A percentile compares a stretch with the other conserved stretches of the same genome.
These are phyloP conservation scores for Hypoxylon fragiforme DNA, from an alignment of 495 filamentous ascomycete genomes.

Conservation along the genomic window DNA sequence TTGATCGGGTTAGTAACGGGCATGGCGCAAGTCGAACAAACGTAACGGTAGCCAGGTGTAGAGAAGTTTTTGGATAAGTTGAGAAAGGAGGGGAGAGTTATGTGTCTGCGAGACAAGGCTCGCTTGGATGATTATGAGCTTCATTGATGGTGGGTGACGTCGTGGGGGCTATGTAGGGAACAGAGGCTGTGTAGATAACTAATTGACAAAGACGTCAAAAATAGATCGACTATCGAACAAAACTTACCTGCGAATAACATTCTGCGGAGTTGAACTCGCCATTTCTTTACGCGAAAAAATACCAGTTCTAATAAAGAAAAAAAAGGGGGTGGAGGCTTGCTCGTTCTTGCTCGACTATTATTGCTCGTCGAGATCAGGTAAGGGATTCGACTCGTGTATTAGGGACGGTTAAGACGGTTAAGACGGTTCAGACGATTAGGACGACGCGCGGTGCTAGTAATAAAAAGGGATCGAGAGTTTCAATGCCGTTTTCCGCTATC, in stretches of 20 bases:
- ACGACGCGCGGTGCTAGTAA: conserved; percentile 23
- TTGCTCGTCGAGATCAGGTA: conserved; percentile 14
- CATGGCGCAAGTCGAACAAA: not conserved
- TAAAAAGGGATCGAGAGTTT: conserved; percentile 10
- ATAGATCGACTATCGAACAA: conserved; percentile 19
- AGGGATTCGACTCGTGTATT: too few relatives aligned
- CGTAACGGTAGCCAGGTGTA: not conserved
- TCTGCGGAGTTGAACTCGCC: conserved; percentile 38
- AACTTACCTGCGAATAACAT: conserved; percentile 48
- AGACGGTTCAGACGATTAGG: too few relatives aligned
- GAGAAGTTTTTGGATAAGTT: not conserved
- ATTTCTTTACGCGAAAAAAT: conserved; percentile 31
- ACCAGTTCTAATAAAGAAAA: conserved; percentile 25
- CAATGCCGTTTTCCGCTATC: conserved; percentile 14
- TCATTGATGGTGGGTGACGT: conserved; percentile 15
- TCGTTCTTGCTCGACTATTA: conserved; percentile 5
- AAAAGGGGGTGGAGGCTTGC: too few relatives aligned
- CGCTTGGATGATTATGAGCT: conserved; percentile 12
- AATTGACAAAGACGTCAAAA: conserved; percentile 9
- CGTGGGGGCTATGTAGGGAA: conserved; percentile 16
- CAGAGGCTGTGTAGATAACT: not conserved
- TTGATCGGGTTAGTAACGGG: conserved; percentile 18
- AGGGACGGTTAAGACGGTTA: too few relatives aligned
- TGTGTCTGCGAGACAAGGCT: conserved; percentile 1
- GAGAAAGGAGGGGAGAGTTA: conserved; percentile 1